phyloP scores from a whole-genome alignment of 306 rosid genomes.

The Cicer yamashitae region DNA sequence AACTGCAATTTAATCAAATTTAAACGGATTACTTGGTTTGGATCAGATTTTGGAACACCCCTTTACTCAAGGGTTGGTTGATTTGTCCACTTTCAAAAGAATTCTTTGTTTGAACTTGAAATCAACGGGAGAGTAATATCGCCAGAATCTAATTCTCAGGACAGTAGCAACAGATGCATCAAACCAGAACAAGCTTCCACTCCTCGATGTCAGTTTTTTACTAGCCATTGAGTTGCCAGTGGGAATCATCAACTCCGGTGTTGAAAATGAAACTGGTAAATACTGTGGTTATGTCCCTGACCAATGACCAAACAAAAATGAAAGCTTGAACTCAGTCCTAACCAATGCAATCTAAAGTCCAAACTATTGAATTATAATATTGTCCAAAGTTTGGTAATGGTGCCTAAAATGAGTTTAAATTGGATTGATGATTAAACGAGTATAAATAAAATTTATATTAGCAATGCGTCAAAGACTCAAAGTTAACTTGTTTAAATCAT shows the following conservation, averaged over 20 bases:
- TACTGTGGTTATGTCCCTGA: conserved; percentile 62
- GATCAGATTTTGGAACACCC: conserved; percentile 12
- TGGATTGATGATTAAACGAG: conserved; percentile 2
- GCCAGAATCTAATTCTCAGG: not conserved
- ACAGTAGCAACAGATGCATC: conserved; percentile 10
- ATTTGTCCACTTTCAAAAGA: conserved; percentile 28
- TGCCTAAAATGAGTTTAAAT: not conserved
- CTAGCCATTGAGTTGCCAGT: conserved; percentile 38
- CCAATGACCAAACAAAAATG: conserved; percentile 34
- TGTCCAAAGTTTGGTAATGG: not conserved
- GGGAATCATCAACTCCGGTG: conserved; percentile 69
- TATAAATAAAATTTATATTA: not conserved
- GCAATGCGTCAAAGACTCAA: not conserved
- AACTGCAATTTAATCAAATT: conserved; percentile 7
- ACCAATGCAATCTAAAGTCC: conserved; percentile 9
- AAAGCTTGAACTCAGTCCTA: conserved; percentile 36
- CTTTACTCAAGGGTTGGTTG: conserved; percentile 23
- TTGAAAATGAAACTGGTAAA: conserved; percentile 81
- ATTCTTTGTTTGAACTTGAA: conserved; percentile 6
- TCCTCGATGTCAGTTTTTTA: conserved; percentile 10
- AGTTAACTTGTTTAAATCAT: not conserved
- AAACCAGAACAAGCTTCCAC: conserved; percentile 1
- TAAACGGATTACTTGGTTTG: not conserved
- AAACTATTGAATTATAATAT: not conserved
- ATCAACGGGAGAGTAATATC: conserved; percentile 25